phyloP scores from a whole-genome alignment of 768 basidiomycete genomes.

The Podaxis rugospora region DNA sequence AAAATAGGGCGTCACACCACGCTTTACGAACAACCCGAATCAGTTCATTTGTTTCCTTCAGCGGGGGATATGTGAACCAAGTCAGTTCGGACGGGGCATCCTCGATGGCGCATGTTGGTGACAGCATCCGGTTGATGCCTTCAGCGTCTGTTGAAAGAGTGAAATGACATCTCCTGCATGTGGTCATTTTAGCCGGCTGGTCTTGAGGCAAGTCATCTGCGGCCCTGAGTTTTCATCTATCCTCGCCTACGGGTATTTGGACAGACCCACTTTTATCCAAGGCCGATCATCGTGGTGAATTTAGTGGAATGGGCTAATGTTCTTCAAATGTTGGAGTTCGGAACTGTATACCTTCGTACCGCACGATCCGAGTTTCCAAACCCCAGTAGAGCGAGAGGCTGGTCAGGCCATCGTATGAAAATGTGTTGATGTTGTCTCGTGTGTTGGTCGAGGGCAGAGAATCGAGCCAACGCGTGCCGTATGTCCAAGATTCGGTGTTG shows the following conservation, averaged over 20 bases:
- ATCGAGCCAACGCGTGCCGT: background rate
- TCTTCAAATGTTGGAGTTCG: background rate
- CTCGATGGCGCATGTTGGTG: background rate
- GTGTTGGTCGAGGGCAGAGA: too few relatives aligned
- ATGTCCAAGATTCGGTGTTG: background rate
- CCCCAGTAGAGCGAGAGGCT: background rate
- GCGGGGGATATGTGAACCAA: constrained; percentile 5
- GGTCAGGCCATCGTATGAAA: background rate
- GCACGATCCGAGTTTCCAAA: background rate
- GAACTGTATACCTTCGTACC: too few relatives aligned
- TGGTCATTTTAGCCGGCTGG: background rate
- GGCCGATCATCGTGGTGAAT: background rate
- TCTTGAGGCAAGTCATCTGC: background rate
- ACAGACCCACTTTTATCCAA: background rate
- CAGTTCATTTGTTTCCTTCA: background rate
- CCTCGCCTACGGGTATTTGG: background rate
- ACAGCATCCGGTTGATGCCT: background rate
- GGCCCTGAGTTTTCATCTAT: background rate
- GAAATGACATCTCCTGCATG: background rate
- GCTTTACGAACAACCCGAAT: background rate
- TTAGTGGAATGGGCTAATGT: background rate
- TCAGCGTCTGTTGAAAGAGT: background rate
- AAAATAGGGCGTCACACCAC: constrained; percentile 11
- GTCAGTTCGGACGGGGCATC: background rate
- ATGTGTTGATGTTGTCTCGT: too few relatives aligned